Base-by-base conservation (phyloP, 192 early-diverging fungal genomes). In the Spizellomyces sp. region DNA sequence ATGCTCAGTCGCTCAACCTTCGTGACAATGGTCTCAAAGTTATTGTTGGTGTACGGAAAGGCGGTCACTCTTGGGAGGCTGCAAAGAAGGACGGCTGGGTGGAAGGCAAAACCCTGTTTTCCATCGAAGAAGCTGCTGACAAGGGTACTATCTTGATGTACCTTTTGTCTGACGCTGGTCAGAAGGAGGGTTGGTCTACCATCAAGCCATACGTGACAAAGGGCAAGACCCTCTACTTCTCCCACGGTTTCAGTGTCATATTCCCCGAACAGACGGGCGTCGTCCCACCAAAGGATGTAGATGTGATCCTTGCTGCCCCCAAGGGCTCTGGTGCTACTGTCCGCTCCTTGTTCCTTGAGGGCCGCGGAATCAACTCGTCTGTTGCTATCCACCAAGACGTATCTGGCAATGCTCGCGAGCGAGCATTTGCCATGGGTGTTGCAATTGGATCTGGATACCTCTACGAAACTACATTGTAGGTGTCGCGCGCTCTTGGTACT, bases 191-290 rank as follows among this genome's bases (percentile, higher is more conserved):
- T 74, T 98, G 96, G 95, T 79, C 84, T 75, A 74, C 89, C 59
- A 87, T 98, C 80, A 89, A 90, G 83, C 92, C 91, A 21, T 90
- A 88, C 79, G 76, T 98, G 67, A 96, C 94, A 67, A 91, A 92
- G 64, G 96, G 96, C 80, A 98, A 98, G 88, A 97, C 96, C 12
- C 90, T 98, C 47, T 98, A 96, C 87, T 98, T 98, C 76, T 95
- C 94, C 65, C 95, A 96, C 87, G 95, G 95, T 64, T 98, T 98
- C 81, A 91, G 91, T 70, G 90, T 98, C 69, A 90, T 96, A 70
- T 98, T 92, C 86, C 86, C 92, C 74, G 87, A 95, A 58, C 90
- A 96, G 71, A 98, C 96, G 47, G 81, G 92, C 46, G 90, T 98
- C 58, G 82, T 94, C 64, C 92, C 94, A 1, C 94, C 96, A 73